Conservation (phyloP, 352 stramenopile genomes). For the Phytophthora cactorum region DNA sequence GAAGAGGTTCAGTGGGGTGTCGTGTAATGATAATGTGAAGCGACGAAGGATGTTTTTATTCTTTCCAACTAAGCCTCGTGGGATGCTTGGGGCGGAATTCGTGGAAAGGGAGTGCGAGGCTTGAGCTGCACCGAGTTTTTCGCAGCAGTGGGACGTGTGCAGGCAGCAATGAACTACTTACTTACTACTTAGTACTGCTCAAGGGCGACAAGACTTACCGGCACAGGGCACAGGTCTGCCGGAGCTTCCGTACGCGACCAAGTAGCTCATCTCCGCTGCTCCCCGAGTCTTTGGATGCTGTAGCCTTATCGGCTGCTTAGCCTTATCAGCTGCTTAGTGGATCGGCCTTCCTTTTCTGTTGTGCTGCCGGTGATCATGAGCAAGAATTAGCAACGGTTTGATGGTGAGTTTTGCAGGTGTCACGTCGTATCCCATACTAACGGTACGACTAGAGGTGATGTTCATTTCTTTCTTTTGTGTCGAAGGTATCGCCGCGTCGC, state of each 20-base stretch:
- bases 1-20: slow-evolving; percentile 34
- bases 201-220: background rate
- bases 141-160: slow-evolving; percentile 6
- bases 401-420: background rate
- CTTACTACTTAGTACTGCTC: background rate
- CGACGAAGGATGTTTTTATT: slow-evolving; percentile 8
- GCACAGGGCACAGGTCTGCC: background rate
- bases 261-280: background rate
- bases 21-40: slow-evolving; percentile 32
- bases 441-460: background rate
- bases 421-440: slow-evolving; percentile 1
- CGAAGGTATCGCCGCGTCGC: background rate
- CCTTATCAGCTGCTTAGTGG: too few relatives aligned
- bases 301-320: background rate
- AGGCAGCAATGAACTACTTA: background rate
- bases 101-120: background rate
- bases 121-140: background rate
- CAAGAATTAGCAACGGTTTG: slow-evolving; percentile 2
- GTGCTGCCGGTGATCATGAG: background rate
- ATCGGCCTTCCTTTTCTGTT: too few relatives aligned
- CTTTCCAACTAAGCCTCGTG: background rate
- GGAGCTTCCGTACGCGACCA: background rate
- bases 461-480: background rate
- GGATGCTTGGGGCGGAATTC: slow-evolving; percentile 1
- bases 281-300: background rate